phyloP scores from a whole-genome alignment of 495 filamentous ascomycete genomes.

The Clavariopsis aquatica region DNA sequence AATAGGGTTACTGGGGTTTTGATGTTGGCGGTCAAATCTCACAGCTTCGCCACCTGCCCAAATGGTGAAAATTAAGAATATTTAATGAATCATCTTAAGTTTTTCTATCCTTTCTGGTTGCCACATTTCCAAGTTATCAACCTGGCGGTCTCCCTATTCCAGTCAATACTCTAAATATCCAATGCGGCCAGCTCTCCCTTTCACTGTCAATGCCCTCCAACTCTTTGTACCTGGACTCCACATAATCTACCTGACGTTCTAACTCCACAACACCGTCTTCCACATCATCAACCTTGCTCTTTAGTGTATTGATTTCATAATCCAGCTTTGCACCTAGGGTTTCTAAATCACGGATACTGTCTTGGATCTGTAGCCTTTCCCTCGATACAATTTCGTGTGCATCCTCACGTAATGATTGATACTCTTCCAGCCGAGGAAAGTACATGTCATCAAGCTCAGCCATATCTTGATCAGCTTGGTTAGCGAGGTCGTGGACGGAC shows the following conservation, averaged over 20 bases:
- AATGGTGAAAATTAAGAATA: too few relatives aligned
- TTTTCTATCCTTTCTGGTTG: too few relatives aligned
- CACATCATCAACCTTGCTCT: conserved; percentile 82
- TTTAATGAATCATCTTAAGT: too few relatives aligned
- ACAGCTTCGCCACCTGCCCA: too few relatives aligned
- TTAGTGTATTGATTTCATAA: conserved; percentile 83
- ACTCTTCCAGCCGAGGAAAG: conserved; percentile 64
- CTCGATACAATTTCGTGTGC: conserved; percentile 67
- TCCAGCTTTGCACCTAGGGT: conserved; percentile 83
- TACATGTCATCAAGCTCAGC: conserved; percentile 69
- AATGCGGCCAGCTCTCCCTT: conserved; percentile 50
- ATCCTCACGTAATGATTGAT: conserved; percentile 62
- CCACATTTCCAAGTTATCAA: too few relatives aligned
- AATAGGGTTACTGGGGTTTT: too few relatives aligned
- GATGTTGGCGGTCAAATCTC: too few relatives aligned
- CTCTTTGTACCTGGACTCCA: conserved; percentile 73
- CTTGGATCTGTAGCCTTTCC: conserved; percentile 66
- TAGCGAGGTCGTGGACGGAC: conserved; percentile 63
- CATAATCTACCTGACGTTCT: conserved; percentile 72
- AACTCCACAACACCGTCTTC: conserved; percentile 82
- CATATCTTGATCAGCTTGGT: conserved; percentile 59
- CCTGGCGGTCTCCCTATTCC: conserved; percentile 54
- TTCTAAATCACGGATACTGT: conserved; percentile 80
- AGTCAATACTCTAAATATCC: conserved; percentile 59
- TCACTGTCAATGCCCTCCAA: conserved; percentile 50